Percentiles rank a stretch among this genome's conserved stretches.
Evolutionary conservation across 352 stramenopile species (phyloP).

Genomic region (Globisporangium ultimum): DNA sequence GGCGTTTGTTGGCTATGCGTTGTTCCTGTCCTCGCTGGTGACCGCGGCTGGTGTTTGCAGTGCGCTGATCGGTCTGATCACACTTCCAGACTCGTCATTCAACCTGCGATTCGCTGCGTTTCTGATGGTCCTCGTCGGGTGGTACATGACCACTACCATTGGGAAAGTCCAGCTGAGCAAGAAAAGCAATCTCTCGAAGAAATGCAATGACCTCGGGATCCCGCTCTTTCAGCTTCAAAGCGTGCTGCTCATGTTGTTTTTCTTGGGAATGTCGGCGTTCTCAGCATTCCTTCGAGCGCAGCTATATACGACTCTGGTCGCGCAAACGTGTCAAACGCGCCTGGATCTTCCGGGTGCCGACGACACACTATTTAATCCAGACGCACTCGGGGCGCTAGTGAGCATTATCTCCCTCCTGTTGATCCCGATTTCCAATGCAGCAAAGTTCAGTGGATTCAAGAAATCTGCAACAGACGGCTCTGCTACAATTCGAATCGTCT

Average conservation of each 20-base stretch:
- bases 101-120: conserved; percentile 35
- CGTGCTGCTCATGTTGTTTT: conserved; percentile 27
- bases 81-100: conserved; percentile 25
- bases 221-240: conserved; percentile 24
- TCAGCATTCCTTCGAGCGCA: conserved; percentile 65
- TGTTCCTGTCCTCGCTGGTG: conserved; percentile 26
- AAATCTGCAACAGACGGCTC: background rate
- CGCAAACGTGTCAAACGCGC: conserved; percentile 61
- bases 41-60: conserved; percentile 21
- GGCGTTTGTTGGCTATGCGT: conserved; percentile 21
- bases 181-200: conserved; percentile 30
- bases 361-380: conserved; percentile 34
- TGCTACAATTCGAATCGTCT: conserved; percentile 4
- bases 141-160: conserved; percentile 38
- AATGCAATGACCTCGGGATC: conserved; percentile 32
- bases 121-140: conserved; percentile 41
- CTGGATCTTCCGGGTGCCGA: conserved; percentile 27
- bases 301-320: conserved; percentile 61
- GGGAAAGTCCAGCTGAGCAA: conserved; percentile 38
- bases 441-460: background rate
- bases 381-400: conserved; percentile 21
- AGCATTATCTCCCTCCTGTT: conserved; percentile 17
- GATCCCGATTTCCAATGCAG: conserved; percentile 15
- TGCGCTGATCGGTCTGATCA: conserved; percentile 24
- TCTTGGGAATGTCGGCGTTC: conserved; percentile 42